phyloP scores from a whole-genome alignment of 2,329 filamentous ascomycete species.

The Arachnomyces sp. region DNA sequence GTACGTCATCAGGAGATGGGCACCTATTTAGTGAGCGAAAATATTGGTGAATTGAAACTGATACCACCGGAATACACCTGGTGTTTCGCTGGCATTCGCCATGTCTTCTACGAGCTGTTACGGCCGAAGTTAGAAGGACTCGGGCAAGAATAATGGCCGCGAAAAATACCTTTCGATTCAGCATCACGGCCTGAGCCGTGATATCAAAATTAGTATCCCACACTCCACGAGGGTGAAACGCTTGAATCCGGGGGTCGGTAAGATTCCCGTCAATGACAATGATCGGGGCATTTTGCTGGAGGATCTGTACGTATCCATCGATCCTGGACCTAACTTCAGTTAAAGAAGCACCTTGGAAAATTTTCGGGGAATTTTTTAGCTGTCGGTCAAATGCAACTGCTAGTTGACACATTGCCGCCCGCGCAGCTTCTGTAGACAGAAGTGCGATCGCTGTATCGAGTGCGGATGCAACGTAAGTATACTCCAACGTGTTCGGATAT shows the following conservation, averaged over 20 bases:
- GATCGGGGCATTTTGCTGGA: not conserved
- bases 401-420: not conserved
- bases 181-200: not conserved
- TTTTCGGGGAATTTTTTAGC: not conserved
- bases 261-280: constrained; percentile 2
- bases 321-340: not conserved
- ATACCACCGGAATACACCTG: not conserved
- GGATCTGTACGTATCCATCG: not conserved
- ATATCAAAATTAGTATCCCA: constrained; percentile 1
- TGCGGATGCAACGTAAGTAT: constrained; percentile 1
- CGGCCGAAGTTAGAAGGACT: not conserved
- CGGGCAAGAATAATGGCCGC: not conserved
- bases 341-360: not conserved
- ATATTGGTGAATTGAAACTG: constrained; percentile 2
- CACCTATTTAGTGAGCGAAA: constrained; percentile 1
- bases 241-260: not conserved
- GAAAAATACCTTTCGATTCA: not conserved
- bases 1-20: constrained; percentile 2
- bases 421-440: not conserved
- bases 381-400: not conserved
- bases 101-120: constrained; percentile 1
- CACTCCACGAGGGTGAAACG: not conserved
- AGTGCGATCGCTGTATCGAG: not conserved
- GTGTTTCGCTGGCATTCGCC: not conserved
- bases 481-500: not conserved